Conservation (phyloP, 495 filamentous ascomycete species). For the Pseudoneurospora amorphoporcata region DNA sequence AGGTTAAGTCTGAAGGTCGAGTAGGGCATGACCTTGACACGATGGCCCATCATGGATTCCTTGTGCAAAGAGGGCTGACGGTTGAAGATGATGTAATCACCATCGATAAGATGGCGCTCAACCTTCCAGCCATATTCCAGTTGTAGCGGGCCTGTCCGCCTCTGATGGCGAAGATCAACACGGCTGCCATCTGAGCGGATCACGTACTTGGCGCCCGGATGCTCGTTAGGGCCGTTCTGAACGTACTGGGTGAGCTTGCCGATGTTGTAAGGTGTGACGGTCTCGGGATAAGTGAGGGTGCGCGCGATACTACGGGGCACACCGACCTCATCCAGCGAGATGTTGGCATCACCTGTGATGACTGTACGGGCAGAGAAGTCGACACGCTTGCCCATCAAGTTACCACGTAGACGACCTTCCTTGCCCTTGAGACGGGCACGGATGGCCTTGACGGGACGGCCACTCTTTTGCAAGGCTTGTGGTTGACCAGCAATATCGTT, state of each 20-base stretch:
- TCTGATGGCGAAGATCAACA: conserved; percentile 87
- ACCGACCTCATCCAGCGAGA: conserved; percentile 92
- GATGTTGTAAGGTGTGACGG: conserved; percentile 97
- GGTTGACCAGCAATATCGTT: conserved; percentile 97
- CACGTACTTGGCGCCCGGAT: conserved; percentile 92
- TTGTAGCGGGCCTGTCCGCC: conserved; percentile 67
- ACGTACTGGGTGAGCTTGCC: conserved; percentile 79
- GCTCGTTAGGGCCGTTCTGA: conserved; percentile 83
- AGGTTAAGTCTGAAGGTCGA: conserved; percentile 96
- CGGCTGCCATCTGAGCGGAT: conserved; percentile 84
- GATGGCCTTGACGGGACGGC: conserved; percentile 90
- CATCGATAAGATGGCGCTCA: conserved; percentile 88
- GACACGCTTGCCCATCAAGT: conserved; percentile 98
- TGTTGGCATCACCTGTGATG: conserved; percentile 94
- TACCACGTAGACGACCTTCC: conserved; percentile 92
- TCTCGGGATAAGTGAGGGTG: conserved; percentile 91
- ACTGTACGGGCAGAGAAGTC: conserved; percentile 99
- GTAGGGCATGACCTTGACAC: conserved; percentile 95
- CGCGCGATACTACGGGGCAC: conserved; percentile 82
- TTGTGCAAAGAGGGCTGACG: conserved; percentile 98
- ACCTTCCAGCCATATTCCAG: conserved; percentile 97
- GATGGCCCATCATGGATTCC: conserved; percentile 99
- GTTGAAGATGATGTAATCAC: conserved; percentile 98
- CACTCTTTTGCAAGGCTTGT: conserved; percentile 92
- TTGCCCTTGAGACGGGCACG: conserved; percentile 96